Evolutionary conservation across 768 basidiomycete genomes (phyloP).

Genomic region (Pleurotus eryngii): DNA sequence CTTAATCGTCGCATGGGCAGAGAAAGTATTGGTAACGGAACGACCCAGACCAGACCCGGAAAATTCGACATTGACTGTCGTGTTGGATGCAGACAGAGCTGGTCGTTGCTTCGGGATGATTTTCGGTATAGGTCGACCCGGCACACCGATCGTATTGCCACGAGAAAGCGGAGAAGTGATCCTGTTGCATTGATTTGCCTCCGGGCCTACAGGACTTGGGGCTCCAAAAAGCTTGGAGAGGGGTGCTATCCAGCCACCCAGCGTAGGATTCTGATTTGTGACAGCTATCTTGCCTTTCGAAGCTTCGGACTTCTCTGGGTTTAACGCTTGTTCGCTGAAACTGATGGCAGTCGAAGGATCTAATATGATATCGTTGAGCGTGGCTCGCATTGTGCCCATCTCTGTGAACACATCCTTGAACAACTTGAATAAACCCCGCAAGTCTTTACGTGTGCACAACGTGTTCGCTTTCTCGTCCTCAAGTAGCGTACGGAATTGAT

Average conservation of each 20-base stretch:
- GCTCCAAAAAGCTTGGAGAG: slow-evolving; percentile 74
- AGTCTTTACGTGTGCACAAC: slow-evolving; percentile 72
- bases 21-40: slow-evolving; percentile 36
- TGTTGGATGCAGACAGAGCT: slow-evolving; percentile 82
- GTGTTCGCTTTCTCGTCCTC: slow-evolving; percentile 71
- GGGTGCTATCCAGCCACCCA: slow-evolving; percentile 78
- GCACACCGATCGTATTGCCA: neutral
- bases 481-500: slow-evolving; percentile 66
- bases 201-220: slow-evolving; percentile 22
- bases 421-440: slow-evolving; percentile 77
- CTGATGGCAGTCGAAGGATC: slow-evolving; percentile 75
- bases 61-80: slow-evolving; percentile 96
- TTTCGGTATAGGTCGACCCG: slow-evolving; percentile 30
- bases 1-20: slow-evolving; percentile 16
- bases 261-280: slow-evolving; percentile 24
- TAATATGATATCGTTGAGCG: slow-evolving; percentile 86
- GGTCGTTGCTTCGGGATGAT: slow-evolving; percentile 79
- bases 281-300: slow-evolving; percentile 30
- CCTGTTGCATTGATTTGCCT: slow-evolving; percentile 16
- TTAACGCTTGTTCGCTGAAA: slow-evolving; percentile 69
- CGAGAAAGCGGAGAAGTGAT: slow-evolving; percentile 19
- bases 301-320: slow-evolving; percentile 48
- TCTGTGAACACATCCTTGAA: slow-evolving; percentile 83
- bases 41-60: slow-evolving; percentile 56
- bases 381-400: slow-evolving; percentile 74